A percentile compares a stretch with the other conserved stretches of the same genome.
These are phyloP conservation scores for Myxozyma neotropica DNA, from an alignment of 805 yeast genomes.

Conservation along the genomic window DNA sequence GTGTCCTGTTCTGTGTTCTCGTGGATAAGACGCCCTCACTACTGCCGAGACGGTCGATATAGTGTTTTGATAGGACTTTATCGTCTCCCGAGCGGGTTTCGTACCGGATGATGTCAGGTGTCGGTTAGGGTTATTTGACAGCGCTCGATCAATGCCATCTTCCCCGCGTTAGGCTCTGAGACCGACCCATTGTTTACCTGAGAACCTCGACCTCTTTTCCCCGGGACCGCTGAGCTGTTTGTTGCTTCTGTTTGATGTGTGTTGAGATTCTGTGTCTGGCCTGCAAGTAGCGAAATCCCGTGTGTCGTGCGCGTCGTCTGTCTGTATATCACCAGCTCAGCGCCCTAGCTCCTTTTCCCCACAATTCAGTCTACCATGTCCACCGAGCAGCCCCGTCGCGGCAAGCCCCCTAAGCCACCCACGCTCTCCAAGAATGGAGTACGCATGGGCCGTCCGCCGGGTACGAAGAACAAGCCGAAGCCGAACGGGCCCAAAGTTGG, in stretches of 20 bases:
- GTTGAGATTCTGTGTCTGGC: no score
- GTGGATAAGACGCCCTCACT: no score
- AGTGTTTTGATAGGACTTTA: neutral
- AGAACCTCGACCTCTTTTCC: no score
- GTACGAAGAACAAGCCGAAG: conserved; percentile 28
- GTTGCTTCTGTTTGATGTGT: no score
- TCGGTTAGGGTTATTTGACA: neutral
- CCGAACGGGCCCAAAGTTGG: conserved; percentile 32
- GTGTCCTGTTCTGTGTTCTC: no score
- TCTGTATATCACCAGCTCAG: no score
- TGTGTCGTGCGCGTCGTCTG: no score
- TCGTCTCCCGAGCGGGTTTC: neutral
- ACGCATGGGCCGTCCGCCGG: conserved; percentile 31
- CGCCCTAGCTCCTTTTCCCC: no score
- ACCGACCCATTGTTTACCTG: no score
- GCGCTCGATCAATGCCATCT: conserved; percentile 5
- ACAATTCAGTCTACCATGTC: neutral
- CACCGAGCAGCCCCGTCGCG: conserved; percentile 4
- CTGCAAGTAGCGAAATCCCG: no score
- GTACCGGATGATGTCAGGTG: neutral
- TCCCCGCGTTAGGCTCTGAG: conserved; percentile 1
- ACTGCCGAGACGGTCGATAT: no score
- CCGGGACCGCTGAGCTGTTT: no score
- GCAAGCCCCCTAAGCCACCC: conserved; percentile 18
- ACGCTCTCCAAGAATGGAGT: conserved; percentile 29